These are phyloP conservation scores for Alternaria sp. DNA, from an alignment of 2,329 filamentous ascomycete species.

Conservation along the genomic window DNA sequence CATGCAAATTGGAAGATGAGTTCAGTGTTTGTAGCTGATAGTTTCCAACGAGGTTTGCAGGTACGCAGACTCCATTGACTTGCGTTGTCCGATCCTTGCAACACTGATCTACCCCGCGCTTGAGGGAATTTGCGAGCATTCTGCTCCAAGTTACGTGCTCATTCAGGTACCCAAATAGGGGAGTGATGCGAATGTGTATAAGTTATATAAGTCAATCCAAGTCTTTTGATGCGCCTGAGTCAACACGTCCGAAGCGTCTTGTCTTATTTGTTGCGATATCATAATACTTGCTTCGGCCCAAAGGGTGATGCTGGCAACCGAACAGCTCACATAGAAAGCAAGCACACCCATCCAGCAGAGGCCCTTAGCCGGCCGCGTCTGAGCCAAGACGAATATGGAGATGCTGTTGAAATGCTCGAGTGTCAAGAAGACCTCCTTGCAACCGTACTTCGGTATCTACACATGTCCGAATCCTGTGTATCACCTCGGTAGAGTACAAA, in stretches of 20 bases:
- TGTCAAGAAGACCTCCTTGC: background rate
- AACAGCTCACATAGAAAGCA: background rate
- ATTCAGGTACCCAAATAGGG: slow-evolving; percentile 12
- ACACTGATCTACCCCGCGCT: slow-evolving; percentile 14
- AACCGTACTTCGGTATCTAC: background rate
- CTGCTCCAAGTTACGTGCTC: slow-evolving; percentile 12
- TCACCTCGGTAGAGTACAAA: no score
- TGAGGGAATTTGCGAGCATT: slow-evolving; percentile 38
- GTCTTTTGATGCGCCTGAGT: background rate
- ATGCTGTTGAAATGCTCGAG: background rate
- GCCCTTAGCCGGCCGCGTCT: background rate
- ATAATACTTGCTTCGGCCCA: background rate
- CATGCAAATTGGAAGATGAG: background rate
- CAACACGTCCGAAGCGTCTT: background rate
- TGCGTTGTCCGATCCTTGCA: background rate
- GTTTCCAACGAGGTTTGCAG: background rate
- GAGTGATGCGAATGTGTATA: background rate
- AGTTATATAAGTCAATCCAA: background rate
- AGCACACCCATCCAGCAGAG: background rate
- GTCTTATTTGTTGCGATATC: background rate
- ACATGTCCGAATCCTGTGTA: background rate
- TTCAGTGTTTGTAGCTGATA: background rate
- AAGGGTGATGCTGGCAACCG: background rate
- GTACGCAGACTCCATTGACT: background rate
- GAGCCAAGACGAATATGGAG: background rate